Evolutionary conservation across 2,329 filamentous ascomycete genomes (phyloP).

Genomic region (Pseudonectria foliicola): DNA sequence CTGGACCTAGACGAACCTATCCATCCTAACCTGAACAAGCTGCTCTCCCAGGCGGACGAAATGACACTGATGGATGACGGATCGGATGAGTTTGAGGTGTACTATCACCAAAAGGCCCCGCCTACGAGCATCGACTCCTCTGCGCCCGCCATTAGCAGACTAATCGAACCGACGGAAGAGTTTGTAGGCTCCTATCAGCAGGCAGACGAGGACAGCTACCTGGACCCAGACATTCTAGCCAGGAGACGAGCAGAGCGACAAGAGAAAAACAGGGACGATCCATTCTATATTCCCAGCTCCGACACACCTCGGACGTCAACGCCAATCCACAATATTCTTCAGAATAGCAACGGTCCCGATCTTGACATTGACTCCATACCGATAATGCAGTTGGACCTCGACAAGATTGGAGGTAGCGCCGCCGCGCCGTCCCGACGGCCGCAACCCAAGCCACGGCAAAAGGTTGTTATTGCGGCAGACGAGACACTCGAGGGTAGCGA

Average conservation of each 20-base stretch:
- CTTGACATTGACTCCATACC: constrained; percentile 93
- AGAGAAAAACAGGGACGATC: constrained; percentile 85
- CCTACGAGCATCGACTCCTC: constrained; percentile 44
- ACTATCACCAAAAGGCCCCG: constrained; percentile 53
- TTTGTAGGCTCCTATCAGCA: constrained; percentile 50
- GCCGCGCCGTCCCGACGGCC: constrained; percentile 26
- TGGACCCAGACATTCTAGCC: constrained; percentile 67
- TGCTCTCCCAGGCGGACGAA: constrained; percentile 56
- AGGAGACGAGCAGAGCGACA: constrained; percentile 67
- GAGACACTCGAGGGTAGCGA: constrained; percentile 58
- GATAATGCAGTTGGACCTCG: constrained; percentile 84
- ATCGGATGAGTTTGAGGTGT: constrained; percentile 60
- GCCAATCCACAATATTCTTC: constrained; percentile 70
- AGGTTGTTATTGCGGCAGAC: constrained; percentile 63
- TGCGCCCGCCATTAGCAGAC: constrained; percentile 46
- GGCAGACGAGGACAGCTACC: constrained; percentile 54
- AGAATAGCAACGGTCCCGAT: constrained; percentile 65
- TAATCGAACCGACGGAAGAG: constrained; percentile 45
- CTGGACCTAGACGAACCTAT: constrained; percentile 78
- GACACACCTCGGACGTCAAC: constrained; percentile 59
- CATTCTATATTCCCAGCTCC: constrained; percentile 74
- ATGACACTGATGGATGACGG: constrained; percentile 43
- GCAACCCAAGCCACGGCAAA: constrained; percentile 43
- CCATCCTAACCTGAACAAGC: constrained; percentile 60
- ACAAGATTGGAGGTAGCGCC: constrained; percentile 35